Evolutionary conservation across 2,329 filamentous ascomycete genomes (phyloP).

Genomic region (Decorospora gaudefroyi): DNA sequence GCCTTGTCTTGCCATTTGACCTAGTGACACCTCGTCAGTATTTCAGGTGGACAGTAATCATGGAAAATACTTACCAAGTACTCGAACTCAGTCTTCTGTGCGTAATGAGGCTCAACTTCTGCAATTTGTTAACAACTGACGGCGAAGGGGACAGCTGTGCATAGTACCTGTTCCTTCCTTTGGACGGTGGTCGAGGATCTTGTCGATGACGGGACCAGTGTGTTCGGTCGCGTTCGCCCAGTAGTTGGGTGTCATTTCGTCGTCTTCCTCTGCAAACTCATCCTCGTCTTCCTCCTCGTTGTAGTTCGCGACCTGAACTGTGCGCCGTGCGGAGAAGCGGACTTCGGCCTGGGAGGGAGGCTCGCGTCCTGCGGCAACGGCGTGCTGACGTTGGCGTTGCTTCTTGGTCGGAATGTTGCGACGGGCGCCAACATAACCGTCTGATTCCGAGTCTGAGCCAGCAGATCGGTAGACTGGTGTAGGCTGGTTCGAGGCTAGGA

Average conservation of each 20-base stretch:
- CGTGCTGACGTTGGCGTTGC: slow-evolving; percentile 70
- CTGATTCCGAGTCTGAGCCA: slow-evolving; percentile 64
- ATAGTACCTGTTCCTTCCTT: slow-evolving; percentile 63
- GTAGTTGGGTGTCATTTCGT: slow-evolving; percentile 69
- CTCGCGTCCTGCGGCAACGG: slow-evolving; percentile 63
- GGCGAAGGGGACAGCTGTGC: neutral
- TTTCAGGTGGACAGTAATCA: neutral
- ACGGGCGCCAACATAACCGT: slow-evolving; percentile 77
- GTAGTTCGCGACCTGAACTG: slow-evolving; percentile 72
- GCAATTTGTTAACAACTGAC: slow-evolving; percentile 24
- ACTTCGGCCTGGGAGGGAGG: slow-evolving; percentile 75
- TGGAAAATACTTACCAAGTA: slow-evolving; percentile 60
- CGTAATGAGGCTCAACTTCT: slow-evolving; percentile 44
- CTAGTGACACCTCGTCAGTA: slow-evolving; percentile 48
- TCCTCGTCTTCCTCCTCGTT: slow-evolving; percentile 67
- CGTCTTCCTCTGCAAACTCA: slow-evolving; percentile 61
- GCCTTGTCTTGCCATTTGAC: slow-evolving; percentile 98
- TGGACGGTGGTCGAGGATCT: slow-evolving; percentile 83
- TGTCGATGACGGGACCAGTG: slow-evolving; percentile 83
- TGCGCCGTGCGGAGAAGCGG: slow-evolving; percentile 86
- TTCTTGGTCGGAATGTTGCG: slow-evolving; percentile 71
- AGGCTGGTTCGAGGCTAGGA: slow-evolving; percentile 58
- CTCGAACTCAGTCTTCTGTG: slow-evolving; percentile 76
- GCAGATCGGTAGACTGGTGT: slow-evolving; percentile 59
- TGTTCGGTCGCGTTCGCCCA: slow-evolving; percentile 74